Conservation (phyloP, 306 rosid species). For the Calophaca sinica region DNA sequence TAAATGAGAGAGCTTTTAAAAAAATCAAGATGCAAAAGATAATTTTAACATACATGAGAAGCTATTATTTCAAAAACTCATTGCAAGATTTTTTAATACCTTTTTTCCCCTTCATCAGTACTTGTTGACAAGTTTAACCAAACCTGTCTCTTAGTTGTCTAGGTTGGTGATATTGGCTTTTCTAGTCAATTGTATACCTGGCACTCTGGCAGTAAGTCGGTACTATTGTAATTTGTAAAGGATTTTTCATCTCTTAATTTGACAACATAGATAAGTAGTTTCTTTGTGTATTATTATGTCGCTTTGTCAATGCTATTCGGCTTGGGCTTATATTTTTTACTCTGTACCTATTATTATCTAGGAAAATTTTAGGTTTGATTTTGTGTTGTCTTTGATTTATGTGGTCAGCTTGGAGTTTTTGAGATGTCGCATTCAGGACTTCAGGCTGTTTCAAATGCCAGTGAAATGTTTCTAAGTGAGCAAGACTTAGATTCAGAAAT, state of each 20-base stretch:
- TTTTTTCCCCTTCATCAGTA: no score
- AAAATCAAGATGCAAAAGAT: no score
- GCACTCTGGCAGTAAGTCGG: no score
- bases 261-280: neutral
- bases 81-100: no score
- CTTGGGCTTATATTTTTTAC: slow-evolving; percentile 13
- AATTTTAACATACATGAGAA: no score
- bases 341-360: slow-evolving; percentile 5
- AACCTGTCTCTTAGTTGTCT: no score
- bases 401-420: slow-evolving; percentile 90
- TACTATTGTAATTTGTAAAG: neutral
- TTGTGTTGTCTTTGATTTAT: slow-evolving; percentile 28
- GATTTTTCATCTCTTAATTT: neutral
- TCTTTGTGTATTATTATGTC: slow-evolving; percentile 19
- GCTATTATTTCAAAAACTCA: no score
- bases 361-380: slow-evolving; percentile 14
- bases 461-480: slow-evolving; percentile 84
- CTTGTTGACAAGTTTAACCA: no score
- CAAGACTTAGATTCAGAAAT: slow-evolving; percentile 70
- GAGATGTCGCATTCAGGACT: slow-evolving; percentile 86
- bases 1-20: no score
- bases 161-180: no score
- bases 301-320: slow-evolving; percentile 1
- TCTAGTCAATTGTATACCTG: no score
- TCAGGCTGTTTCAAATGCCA: slow-evolving; percentile 73